Evolutionary conservation across 1,139 yeast species (phyloP), one percentile per base, ranked within the genome.

Genomic region (Saccharomyces uvarum): DNA sequence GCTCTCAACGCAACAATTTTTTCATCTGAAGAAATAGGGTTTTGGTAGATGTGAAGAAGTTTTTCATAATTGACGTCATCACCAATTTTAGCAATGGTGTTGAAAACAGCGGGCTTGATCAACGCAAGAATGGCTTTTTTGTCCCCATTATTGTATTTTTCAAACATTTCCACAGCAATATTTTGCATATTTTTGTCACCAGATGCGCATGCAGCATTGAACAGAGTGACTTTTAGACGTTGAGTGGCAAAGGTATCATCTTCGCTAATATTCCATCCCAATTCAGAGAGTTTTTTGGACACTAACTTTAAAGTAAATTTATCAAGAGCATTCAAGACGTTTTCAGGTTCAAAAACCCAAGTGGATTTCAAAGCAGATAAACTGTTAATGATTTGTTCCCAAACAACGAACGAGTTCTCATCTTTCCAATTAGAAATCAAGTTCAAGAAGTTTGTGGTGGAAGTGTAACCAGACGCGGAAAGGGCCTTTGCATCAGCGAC

Each of bases 401-500:
- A 89, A 54, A 88, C 95, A 60, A 86, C 90, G 67, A 81, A 83
- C 62, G 82, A 84, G 31, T 76, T 61, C 73, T 88, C 96, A 38
- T 74, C 68, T 56, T 79, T 78, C 95, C 95, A 88, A 41, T 78
- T 74, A 57, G 81, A 77, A 51, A 87, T 79, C 64, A 88, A 79
- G 59, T 78, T 77, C 60, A 88, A 78, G 64, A 87, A 78, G 63
- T 78, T 82, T 11, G 83, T 76, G 29, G 95, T 84, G 54, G 84
- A 76, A 57, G 85, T 81, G 68, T 81, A 83, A 16, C 96, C 96
- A 48, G 90, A 81, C 14, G 83, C 73, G 2, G 93, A 80, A 62
- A 88, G 78, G 8, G 91, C 80, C 53, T 80, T 83, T 27, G 88
- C 87, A 73, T 88, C 96, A 27, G 95, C 89, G 51, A 88, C 88